Evolutionary conservation across 1,284 basidiomycete genomes (phyloP), one percentile per base, ranked within the genome.

Genomic region (Tetrapyrgos nigripes): DNA sequence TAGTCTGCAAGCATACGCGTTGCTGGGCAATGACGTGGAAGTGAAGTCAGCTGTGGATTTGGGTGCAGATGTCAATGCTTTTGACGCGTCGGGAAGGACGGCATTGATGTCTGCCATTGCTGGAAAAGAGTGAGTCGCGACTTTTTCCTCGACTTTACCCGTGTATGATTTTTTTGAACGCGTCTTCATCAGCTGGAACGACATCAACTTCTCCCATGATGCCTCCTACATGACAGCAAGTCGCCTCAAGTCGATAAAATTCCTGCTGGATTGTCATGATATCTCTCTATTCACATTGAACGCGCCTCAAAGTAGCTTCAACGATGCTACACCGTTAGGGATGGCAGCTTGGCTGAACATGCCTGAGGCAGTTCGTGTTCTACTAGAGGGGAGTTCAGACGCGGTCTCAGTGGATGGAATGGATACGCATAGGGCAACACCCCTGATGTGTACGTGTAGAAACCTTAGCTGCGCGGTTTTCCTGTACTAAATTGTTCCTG

Each of bases 301-400:
- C 70, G 84, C 86, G 24, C 86, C 89, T 0, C 85, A 87, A 54
- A 73, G 76, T 55, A 80, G 82, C 3, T 83, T 88, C 74, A 84
- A 83, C 51, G 89, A 88, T 43, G 87, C 89, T 11, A 88, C 88
- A 2, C 89, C 89, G 5, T 80, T 92, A 9, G 86, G 88, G 5
- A 84, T 90, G 76, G 88, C 89, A 17, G 83, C 89, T 3, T 92
- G 89, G 87, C 76, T 91, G 27, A 85, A 89, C 65, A 73, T 83
- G 70, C 80, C 82, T 17, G 74, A 83, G 8, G 80, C 78, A 37
- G 87, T 91, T 19, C 76, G 76, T 49, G 66, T 85, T 31, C 73
- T 92, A 21, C 78, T 92, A 33, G 83, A 88, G 50, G 79, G 75
- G 33, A 86, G 87, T 63, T 70, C 76, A 4, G 85, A 84, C 46